phyloP scores from a whole-genome alignment of 257 asterid genomes.

The Solanum acaule region DNA sequence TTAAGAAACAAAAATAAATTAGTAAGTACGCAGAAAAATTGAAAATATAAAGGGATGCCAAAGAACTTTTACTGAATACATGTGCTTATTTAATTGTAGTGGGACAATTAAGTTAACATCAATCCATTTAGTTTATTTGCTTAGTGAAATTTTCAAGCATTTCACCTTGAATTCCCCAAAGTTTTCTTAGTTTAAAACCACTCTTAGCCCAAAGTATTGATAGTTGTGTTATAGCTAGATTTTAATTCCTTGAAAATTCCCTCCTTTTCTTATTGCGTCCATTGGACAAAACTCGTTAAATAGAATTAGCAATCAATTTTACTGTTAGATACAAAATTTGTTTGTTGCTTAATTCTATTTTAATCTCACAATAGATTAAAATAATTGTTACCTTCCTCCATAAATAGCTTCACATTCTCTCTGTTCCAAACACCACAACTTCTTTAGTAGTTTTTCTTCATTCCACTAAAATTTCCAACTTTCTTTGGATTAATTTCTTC shows the following conservation, averaged over 20 bases:
- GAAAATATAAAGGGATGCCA: neutral
- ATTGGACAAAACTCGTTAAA: neutral
- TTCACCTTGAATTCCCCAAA: neutral
- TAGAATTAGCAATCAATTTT: neutral
- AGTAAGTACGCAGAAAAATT: neutral
- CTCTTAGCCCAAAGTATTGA: neutral
- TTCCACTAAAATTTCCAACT: neutral
- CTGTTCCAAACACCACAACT: neutral
- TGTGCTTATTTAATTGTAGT: neutral
- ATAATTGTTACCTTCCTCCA: neutral
- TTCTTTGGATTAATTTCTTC: neutral
- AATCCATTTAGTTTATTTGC: neutral
- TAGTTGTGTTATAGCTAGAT: neutral
- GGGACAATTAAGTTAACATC: neutral
- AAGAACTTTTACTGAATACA: neutral
- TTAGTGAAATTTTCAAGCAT: neutral
- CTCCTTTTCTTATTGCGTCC: neutral
- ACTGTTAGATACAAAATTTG: neutral
- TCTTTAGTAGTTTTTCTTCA: neutral
- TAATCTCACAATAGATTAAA: neutral
- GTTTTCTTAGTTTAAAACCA: neutral
- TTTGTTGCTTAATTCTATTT: neutral
- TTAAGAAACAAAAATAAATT: neutral
- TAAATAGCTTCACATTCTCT: constrained; percentile 31
- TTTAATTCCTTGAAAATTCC: neutral